A percentile compares a stretch with the other conserved stretches of the same genome.
These are phyloP conservation scores for Neoscytalidium dimidiatum DNA, from an alignment of 2,329 filamentous ascomycete genomes.

Conservation along the genomic window DNA sequence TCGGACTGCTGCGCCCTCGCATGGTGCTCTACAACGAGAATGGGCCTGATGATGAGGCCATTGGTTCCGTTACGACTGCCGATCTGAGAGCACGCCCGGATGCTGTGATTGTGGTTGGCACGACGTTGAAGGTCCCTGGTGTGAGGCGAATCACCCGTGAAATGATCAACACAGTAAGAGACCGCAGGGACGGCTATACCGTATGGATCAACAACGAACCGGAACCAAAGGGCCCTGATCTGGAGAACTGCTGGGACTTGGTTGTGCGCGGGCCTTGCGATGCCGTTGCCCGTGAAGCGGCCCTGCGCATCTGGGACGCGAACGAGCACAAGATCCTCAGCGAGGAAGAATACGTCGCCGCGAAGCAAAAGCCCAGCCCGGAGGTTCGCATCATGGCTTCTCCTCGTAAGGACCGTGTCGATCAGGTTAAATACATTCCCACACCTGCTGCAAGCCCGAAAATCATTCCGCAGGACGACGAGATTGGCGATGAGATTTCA, in stretches of 20 bases:
- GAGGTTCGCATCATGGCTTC: conserved; percentile 22
- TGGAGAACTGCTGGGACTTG: conserved; percentile 92
- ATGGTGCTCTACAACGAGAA: conserved; percentile 98
- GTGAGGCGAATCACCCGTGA: conserved; percentile 87
- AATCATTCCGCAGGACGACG: conserved; percentile 26
- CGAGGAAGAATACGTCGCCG: conserved; percentile 35
- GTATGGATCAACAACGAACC: conserved; percentile 94
- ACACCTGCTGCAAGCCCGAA: conserved; percentile 39
- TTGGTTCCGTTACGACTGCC: conserved; percentile 83
- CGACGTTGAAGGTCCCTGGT: conserved; percentile 91
- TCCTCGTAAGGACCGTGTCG: conserved; percentile 6
- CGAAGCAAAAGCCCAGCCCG: conserved; percentile 33
- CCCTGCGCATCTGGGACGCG: conserved; percentile 60
- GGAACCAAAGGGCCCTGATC: conserved; percentile 77
- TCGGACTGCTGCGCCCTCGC: conserved; percentile 83
- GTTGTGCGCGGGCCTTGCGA: conserved; percentile 87
- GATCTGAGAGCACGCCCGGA: conserved; percentile 86
- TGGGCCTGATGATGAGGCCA: conserved; percentile 95
- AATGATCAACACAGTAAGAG: conserved; percentile 83
- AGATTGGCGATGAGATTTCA: conserved; percentile 11
- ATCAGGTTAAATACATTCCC: conserved; percentile 34
- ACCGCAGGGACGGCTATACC: conserved; percentile 79
- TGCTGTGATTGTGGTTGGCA: conserved; percentile 91
- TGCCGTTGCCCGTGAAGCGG: conserved; percentile 74
- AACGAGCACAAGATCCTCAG: conserved; percentile 36